phyloP scores from a whole-genome alignment of 768 basidiomycete genomes.

The Astraeus odoratus region DNA sequence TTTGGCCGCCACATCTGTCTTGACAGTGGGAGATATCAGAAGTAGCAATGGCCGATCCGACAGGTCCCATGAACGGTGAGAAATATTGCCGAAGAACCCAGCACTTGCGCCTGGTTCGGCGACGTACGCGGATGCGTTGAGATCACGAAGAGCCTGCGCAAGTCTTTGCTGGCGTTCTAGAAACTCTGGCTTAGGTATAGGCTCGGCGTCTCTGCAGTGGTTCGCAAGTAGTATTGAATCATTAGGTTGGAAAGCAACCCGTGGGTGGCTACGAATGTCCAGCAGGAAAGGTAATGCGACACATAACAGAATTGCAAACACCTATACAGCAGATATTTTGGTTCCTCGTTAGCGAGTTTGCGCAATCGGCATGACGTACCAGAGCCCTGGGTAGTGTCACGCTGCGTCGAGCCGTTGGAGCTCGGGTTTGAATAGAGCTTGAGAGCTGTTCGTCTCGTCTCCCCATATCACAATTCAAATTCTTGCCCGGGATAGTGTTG shows the following conservation, averaged over 20 bases:
- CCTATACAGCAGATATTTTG: no score
- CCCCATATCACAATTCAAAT: background rate
- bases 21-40: constrained; percentile 42
- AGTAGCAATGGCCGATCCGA: constrained; percentile 77
- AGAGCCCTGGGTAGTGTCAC: no score
- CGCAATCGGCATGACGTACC: background rate
- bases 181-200: constrained; percentile 43
- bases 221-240: constrained; percentile 18
- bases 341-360: no score
- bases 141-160: constrained; percentile 39
- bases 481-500: no score
- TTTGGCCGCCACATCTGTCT: constrained; percentile 30
- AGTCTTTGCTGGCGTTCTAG: constrained; percentile 47
- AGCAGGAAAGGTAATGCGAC: no score
- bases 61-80: constrained; percentile 52
- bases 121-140: constrained; percentile 63
- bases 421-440: no score
- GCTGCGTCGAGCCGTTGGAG: no score
- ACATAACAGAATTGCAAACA: background rate
- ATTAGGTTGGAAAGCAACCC: background rate
- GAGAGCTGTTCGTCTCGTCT: background rate
- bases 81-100: constrained; percentile 68
- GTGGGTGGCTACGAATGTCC: background rate
- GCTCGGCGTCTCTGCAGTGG: constrained; percentile 43
- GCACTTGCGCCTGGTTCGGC: constrained; percentile 74